Evolutionary conservation across 805 yeast species (phyloP).

Genomic region (Teunomyces lycoperdinae): DNA sequence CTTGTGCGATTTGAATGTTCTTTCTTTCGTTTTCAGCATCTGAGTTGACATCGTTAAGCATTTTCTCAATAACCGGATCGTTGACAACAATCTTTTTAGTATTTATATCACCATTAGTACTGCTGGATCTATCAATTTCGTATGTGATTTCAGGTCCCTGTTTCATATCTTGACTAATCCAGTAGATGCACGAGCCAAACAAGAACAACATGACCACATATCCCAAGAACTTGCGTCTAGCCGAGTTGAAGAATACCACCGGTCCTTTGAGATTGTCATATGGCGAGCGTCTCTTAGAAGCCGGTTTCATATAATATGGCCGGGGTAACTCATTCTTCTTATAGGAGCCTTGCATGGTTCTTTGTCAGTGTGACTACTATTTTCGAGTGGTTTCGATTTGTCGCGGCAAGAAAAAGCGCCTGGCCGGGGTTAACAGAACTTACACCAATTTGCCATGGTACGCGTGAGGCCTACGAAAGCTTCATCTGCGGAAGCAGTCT

Average conservation of each 20-base stretch:
- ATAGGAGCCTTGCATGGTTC: conserved; percentile 42
- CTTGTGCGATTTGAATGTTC: conserved; percentile 37
- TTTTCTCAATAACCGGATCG: conserved; percentile 20
- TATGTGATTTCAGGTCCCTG: conserved; percentile 24
- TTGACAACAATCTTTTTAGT: neutral
- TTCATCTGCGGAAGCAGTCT: too few species aligned
- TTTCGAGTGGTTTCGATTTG: neutral
- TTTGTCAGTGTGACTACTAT: neutral
- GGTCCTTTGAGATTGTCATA: conserved; percentile 30
- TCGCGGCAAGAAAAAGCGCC: neutral
- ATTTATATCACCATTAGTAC: neutral
- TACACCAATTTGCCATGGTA: neutral
- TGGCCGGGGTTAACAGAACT: neutral
- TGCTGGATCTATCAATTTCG: conserved; percentile 16
- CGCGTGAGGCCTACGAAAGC: too few species aligned
- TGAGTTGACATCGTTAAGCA: conserved; percentile 26
- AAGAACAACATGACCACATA: conserved; percentile 32
- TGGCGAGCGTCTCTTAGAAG: conserved; percentile 30
- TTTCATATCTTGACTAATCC: conserved; percentile 36
- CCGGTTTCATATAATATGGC: conserved; percentile 46
- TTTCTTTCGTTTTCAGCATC: conserved; percentile 32
- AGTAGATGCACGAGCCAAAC: conserved; percentile 34
- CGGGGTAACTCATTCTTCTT: conserved; percentile 42
- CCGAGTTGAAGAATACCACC: conserved; percentile 29
- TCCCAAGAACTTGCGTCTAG: conserved; percentile 37